Percentiles rank a stretch among this genome's conserved stretches.
These are phyloP conservation scores for Mortierella sp. DNA, from an alignment of 371 early-diverging fungal genomes.

Conservation along the genomic window DNA sequence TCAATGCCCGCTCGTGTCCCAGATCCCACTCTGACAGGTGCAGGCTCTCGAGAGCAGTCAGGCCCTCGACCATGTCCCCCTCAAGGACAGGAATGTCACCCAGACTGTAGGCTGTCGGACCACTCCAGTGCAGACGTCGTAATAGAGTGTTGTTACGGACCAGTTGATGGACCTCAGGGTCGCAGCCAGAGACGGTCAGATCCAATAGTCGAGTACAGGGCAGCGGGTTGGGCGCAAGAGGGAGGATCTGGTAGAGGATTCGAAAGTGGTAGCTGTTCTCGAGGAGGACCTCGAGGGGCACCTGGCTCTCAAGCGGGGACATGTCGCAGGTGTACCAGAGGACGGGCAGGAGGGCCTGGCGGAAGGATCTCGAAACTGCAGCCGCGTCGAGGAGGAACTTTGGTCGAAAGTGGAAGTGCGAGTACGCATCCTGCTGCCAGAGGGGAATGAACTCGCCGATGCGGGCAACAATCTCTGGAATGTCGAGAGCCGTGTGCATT, in stretches of 20 bases:
- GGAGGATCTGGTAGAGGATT: conserved; percentile 2
- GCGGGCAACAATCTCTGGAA: conserved; percentile 23
- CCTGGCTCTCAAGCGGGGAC: neutral
- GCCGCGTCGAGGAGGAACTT: conserved; percentile 3
- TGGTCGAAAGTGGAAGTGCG: conserved; percentile 3
- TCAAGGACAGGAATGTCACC: neutral
- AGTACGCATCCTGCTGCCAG: neutral
- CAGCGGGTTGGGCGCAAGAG: neutral
- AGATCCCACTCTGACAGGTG: conserved; percentile 14
- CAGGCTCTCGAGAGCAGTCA: neutral
- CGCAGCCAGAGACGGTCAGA: conserved; percentile 7
- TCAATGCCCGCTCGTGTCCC: neutral
- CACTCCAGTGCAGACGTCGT: neutral
- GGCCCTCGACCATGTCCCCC: neutral
- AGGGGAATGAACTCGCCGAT: conserved; percentile 14
- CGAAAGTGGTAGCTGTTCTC: conserved; percentile 2
- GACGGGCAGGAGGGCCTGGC: conserved; percentile 23
- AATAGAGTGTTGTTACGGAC: neutral
- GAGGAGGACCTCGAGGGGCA: neutral
- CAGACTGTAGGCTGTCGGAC: neutral
- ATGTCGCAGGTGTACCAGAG: conserved; percentile 30
- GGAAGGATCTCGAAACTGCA: conserved; percentile 17
- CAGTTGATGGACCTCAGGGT: neutral
- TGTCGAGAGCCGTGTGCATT: conserved; percentile 8
- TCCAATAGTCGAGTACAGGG: conserved; percentile 17